A percentile compares a stretch with the other conserved stretches of the same genome.
Evolutionary conservation across 1,139 yeast species (phyloP).

Genomic region (Pichia sp.): DNA sequence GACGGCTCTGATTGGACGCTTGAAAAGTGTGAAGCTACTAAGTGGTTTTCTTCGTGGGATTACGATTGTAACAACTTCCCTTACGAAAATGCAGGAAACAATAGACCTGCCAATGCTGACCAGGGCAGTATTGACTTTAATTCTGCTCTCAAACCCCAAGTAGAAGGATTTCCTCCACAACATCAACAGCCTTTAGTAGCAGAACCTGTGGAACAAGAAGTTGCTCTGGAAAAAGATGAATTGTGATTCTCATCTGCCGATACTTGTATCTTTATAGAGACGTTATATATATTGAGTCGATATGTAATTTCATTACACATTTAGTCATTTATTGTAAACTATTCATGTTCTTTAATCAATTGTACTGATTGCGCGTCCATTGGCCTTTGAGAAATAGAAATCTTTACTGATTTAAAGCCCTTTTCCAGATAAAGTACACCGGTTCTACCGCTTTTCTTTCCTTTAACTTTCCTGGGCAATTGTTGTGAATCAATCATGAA

Average conservation of each 20-base stretch:
- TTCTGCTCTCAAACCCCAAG: conserved; percentile 21
- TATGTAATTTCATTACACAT: not conserved
- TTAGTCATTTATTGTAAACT: not conserved
- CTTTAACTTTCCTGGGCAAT: too few relatives aligned
- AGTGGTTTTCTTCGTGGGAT: conserved; percentile 72
- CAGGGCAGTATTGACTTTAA: conserved; percentile 21
- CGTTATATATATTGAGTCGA: not conserved
- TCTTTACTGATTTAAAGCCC: too few relatives aligned
- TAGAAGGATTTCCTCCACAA: conserved; percentile 6
- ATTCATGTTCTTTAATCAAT: too few relatives aligned
- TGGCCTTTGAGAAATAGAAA: too few relatives aligned
- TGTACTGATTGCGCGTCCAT: not conserved
- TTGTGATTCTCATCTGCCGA: conserved; percentile 6
- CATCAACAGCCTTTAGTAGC: not conserved
- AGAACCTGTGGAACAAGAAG: not conserved
- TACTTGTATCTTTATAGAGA: conserved; percentile 1
- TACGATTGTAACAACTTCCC: conserved; percentile 68
- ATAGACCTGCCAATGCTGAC: conserved; percentile 15
- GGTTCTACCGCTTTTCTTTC: too few relatives aligned
- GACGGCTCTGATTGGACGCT: conserved; percentile 82
- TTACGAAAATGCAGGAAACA: conserved; percentile 18
- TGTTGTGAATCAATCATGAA: too few relatives aligned
- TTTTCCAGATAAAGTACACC: too few relatives aligned
- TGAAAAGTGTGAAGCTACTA: conserved; percentile 56
- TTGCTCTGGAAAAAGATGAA: conserved; percentile 16